These are phyloP conservation scores for Cicer arietinum DNA, from an alignment of 306 rosid genomes.

Conservation along the genomic window DNA sequence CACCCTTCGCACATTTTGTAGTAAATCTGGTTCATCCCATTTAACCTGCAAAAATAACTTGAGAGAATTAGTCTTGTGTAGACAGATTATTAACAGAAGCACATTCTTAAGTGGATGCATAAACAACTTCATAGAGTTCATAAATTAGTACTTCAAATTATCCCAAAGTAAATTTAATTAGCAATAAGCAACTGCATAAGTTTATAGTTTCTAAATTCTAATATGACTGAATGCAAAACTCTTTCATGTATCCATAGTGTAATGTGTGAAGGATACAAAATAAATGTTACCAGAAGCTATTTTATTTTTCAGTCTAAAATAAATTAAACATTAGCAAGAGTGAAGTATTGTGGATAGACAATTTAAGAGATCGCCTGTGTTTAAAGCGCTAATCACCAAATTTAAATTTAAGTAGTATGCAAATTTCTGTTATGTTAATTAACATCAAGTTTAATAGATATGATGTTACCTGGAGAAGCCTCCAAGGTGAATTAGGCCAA, in stretches of 20 bases:
- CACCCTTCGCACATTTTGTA: constrained; percentile 86
- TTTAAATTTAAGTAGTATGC: not conserved
- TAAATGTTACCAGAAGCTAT: not conserved
- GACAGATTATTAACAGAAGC: not conserved
- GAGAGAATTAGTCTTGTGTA: constrained; percentile 37
- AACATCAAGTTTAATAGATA: not conserved
- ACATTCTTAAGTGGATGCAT: constrained; percentile 5
- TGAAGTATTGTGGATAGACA: not conserved
- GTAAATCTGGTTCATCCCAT: constrained; percentile 96
- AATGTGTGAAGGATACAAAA: not conserved
- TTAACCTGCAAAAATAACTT: constrained; percentile 63
- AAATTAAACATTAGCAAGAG: not conserved
- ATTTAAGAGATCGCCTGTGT: not conserved
- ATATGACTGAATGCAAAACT: not conserved
- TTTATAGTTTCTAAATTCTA: constrained; percentile 8
- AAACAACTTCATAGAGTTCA: not conserved
- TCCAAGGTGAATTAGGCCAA: constrained; percentile 98
- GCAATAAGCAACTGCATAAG: not conserved
- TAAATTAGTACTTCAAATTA: not conserved
- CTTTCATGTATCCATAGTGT: constrained; percentile 14
- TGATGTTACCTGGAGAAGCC: constrained; percentile 85
- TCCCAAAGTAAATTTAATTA: constrained; percentile 11
- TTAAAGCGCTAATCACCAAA: not conserved
- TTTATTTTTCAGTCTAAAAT: not conserved
- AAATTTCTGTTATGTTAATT: constrained; percentile 17